Evolutionary conservation across 2,329 filamentous ascomycete species (phyloP).

Genomic region (Corynespora cassiicola): DNA sequence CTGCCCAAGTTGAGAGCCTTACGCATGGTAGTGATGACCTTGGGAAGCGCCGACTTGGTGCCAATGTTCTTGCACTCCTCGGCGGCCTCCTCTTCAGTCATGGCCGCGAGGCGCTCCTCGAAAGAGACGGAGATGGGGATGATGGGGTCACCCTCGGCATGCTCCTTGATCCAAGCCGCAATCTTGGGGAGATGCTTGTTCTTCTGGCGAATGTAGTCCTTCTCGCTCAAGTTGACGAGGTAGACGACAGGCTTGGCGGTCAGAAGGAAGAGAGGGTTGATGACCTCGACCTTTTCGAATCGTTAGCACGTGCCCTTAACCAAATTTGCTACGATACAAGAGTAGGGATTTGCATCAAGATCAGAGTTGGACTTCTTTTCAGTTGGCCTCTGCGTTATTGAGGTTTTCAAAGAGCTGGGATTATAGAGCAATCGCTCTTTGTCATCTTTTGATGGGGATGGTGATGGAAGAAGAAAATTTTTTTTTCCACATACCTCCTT

Average conservation of each 20-base stretch:
- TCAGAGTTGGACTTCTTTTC: slow-evolving; percentile 87
- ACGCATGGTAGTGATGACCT: slow-evolving; percentile 92
- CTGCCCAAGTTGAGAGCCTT: slow-evolving; percentile 87
- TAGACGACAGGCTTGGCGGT: slow-evolving; percentile 97
- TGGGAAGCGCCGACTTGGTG: slow-evolving; percentile 87
- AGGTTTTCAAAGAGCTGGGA: slow-evolving; percentile 99
- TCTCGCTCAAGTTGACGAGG: slow-evolving; percentile 95
- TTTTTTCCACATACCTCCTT: slow-evolving; percentile 85
- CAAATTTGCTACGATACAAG: no score
- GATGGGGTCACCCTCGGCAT: slow-evolving; percentile 86
- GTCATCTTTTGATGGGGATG: slow-evolving; percentile 79
- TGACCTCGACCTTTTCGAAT: slow-evolving; percentile 80
- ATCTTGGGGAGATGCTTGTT: slow-evolving; percentile 98
- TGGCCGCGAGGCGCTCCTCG: slow-evolving; percentile 87
- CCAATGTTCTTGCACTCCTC: slow-evolving; percentile 90
- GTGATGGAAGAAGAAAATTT: slow-evolving; percentile 16
- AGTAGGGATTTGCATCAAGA: no score
- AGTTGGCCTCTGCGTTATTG: slow-evolving; percentile 79
- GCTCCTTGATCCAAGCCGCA: slow-evolving; percentile 92
- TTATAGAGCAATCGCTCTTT: slow-evolving; percentile 96
- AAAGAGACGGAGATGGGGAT: slow-evolving; percentile 92
- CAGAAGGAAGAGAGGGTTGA: slow-evolving; percentile 94
- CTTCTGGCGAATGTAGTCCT: slow-evolving; percentile 97
- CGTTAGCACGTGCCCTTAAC: slow-evolving; percentile 35
- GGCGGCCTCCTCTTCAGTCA: slow-evolving; percentile 76